Evolutionary conservation across 2,329 filamentous ascomycete genomes (phyloP).

Genomic region (Leptographium wingfieldii): DNA sequence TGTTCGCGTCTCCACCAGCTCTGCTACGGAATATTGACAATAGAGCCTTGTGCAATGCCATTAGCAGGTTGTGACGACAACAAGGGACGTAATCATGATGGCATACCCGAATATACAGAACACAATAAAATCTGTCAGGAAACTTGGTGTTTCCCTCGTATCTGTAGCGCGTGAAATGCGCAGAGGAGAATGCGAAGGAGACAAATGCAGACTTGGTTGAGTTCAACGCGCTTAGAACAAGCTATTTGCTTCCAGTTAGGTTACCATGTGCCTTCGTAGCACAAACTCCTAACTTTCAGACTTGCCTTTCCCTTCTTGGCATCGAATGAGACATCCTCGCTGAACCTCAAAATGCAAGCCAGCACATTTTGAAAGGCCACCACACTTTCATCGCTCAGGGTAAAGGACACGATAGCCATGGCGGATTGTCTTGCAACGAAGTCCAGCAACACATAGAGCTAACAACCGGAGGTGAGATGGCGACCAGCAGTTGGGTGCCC

Average conservation of each 20-base stretch:
- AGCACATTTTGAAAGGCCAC: slow-evolving; percentile 59
- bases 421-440: not conserved
- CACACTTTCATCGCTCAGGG: slow-evolving; percentile 60
- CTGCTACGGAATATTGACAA: slow-evolving; percentile 64
- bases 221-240: slow-evolving; percentile 64
- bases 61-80: not conserved
- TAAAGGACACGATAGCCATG: slow-evolving; percentile 59
- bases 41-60: slow-evolving; percentile 35
- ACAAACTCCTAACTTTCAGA: not conserved
- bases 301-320: slow-evolving; percentile 53
- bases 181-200: slow-evolving; percentile 54
- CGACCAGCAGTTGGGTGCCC: not conserved
- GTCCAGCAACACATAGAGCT: not conserved
- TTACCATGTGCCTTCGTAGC: too few species aligned
- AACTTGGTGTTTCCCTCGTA: slow-evolving; percentile 43
- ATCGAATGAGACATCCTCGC: slow-evolving; percentile 65
- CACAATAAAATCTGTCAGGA: slow-evolving; percentile 56
- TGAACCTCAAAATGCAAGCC: slow-evolving; percentile 65
- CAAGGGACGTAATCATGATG: not conserved
- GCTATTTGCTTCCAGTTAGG: slow-evolving; percentile 28
- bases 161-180: slow-evolving; percentile 58
- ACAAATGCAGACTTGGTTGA: slow-evolving; percentile 71
- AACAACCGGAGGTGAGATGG: not conserved
- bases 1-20: slow-evolving; percentile 40
- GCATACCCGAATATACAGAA: slow-evolving; percentile 56